A percentile compares a stretch with the other conserved stretches of the same genome.
Evolutionary conservation across 2,329 filamentous ascomycete species (phyloP).

Genomic region (Botrytis tulipae): DNA sequence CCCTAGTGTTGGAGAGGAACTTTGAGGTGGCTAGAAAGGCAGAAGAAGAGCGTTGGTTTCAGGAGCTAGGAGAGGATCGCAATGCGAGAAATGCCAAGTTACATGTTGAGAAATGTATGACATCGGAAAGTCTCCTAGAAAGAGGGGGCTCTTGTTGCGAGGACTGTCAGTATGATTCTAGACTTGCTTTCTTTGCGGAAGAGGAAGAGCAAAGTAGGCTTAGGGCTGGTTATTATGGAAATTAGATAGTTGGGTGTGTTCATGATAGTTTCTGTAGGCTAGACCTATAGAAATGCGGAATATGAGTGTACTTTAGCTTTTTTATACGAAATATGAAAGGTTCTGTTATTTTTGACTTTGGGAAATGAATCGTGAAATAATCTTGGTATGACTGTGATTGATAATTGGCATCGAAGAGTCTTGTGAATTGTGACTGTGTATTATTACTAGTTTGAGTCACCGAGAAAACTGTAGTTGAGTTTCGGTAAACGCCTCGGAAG

Average conservation of each 20-base stretch:
- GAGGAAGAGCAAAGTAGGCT: not conserved
- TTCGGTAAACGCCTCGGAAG: not conserved
- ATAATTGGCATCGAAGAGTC: not conserved
- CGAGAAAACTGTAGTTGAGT: fast-evolving
- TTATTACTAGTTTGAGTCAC: not conserved
- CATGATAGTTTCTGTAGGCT: not conserved
- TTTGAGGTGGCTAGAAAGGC: not conserved
- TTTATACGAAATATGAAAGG: fast-evolving
- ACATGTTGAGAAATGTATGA: not conserved
- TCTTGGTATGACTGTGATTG: not conserved
- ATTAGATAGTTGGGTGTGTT: not conserved
- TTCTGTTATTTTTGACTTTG: not conserved
- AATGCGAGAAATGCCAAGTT: not conserved
- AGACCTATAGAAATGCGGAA: not conserved
- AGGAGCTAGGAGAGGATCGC: not conserved
- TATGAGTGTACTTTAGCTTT: not conserved
- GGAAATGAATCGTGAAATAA: not conserved
- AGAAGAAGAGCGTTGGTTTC: not conserved
- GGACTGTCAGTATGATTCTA: not conserved
- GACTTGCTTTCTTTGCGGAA: not conserved
- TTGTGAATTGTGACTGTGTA: not conserved
- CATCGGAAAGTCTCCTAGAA: not conserved
- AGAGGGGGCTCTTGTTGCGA: not conserved
- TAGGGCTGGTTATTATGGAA: not conserved
- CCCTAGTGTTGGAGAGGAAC: not conserved